Percentiles rank a stretch among this genome's conserved stretches.
Conservation (phyloP, 345 rosid species). For the Reutealis trisperma region DNA sequence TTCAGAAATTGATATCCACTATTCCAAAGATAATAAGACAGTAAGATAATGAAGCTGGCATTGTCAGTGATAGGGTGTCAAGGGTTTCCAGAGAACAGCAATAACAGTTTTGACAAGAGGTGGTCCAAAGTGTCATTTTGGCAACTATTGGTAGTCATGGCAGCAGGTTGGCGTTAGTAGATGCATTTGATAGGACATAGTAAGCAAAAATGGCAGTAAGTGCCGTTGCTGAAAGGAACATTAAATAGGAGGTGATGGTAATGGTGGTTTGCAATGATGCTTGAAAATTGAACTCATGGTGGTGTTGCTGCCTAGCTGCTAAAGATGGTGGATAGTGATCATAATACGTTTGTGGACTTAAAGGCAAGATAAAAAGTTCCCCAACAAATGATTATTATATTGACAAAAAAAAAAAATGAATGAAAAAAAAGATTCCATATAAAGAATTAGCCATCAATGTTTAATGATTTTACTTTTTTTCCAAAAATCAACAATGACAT, state of each 20-base stretch:
- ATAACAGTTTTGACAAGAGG: not conserved
- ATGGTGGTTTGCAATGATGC: not conserved
- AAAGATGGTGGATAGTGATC: not conserved
- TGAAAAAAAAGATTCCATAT: not conserved
- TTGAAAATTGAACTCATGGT: not conserved
- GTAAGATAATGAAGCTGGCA: not conserved
- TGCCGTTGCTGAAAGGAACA: not conserved
- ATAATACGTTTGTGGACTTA: not conserved
- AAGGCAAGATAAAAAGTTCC: not conserved
- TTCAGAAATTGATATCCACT: not conserved
- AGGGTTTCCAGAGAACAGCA: not conserved
- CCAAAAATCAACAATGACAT: constrained; percentile 1
- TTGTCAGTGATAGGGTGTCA: not conserved
- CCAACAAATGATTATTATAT: not conserved
- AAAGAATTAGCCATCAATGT: constrained; percentile 5
- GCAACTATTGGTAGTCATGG: not conserved
- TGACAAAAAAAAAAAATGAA: not conserved
- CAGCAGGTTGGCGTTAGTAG: not conserved
- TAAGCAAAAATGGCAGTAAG: not conserved
- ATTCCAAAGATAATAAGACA: not conserved
- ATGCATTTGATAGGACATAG: not conserved
- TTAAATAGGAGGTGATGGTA: too few relatives aligned
- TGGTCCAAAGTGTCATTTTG: not conserved
- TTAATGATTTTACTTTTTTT: not conserved
- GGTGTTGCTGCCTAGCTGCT: not conserved